A percentile compares a stretch with the other conserved stretches of the same genome.
phyloP scores from a whole-genome alignment of 2,329 filamentous ascomycete genomes.

The Botrytis fragariae region DNA sequence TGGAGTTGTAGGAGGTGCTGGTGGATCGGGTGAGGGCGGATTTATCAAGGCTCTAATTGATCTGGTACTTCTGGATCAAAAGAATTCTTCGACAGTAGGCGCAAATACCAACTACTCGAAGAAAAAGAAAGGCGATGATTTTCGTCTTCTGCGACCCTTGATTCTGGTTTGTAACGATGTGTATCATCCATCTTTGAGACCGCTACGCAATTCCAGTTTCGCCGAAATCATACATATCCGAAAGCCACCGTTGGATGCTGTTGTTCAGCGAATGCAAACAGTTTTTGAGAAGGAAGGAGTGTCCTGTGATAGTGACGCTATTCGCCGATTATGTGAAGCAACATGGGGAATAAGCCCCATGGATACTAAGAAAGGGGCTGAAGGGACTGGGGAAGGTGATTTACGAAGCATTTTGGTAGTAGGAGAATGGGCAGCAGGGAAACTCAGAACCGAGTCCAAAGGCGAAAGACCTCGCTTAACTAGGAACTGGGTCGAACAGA shows the following conservation, averaged over 20 bases:
- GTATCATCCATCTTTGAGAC: slow-evolving; percentile 85
- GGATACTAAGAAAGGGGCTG: slow-evolving; percentile 65
- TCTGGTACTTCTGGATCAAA: slow-evolving; percentile 80
- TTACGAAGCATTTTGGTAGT: slow-evolving; percentile 82
- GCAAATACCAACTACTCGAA: slow-evolving; percentile 39
- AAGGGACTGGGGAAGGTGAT: slow-evolving; percentile 68
- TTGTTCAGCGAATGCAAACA: slow-evolving; percentile 74
- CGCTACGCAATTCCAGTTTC: slow-evolving; percentile 76
- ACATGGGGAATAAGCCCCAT: slow-evolving; percentile 78
- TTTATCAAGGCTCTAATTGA: slow-evolving; percentile 96
- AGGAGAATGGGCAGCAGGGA: slow-evolving; percentile 79
- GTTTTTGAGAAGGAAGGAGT: slow-evolving; percentile 91
- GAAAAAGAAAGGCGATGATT: slow-evolving; percentile 77
- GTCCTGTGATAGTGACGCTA: slow-evolving; percentile 82
- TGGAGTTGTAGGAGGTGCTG: slow-evolving; percentile 80
- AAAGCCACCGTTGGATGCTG: slow-evolving; percentile 81
- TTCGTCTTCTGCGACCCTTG: slow-evolving; percentile 80
- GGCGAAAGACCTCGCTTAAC: slow-evolving; percentile 54
- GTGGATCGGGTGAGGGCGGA: slow-evolving; percentile 78
- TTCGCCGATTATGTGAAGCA: slow-evolving; percentile 78
- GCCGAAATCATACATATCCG: slow-evolving; percentile 92
- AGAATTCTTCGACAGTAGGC: slow-evolving; percentile 54
- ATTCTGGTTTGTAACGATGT: slow-evolving; percentile 97
- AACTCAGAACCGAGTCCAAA: slow-evolving; percentile 53
- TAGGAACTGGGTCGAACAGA: slow-evolving; percentile 71